These are phyloP conservation scores for Neocucurbitaria cava DNA, from an alignment of 2,329 filamentous ascomycete species.

Conservation along the genomic window DNA sequence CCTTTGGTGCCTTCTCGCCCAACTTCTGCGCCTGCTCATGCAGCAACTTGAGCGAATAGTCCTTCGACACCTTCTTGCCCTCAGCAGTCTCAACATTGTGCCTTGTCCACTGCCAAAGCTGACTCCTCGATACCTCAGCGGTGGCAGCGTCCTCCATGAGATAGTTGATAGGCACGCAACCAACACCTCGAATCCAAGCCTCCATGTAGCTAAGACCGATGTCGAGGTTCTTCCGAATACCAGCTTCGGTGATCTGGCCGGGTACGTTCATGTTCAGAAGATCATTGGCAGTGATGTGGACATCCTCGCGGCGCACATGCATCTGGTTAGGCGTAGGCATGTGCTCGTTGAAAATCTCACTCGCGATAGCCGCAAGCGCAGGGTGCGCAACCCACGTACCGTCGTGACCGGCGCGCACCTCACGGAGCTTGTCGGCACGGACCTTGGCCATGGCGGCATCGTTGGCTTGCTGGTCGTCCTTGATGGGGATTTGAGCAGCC, in stretches of 20 bases:
- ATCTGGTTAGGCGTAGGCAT: constrained; percentile 99
- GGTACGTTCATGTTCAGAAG: constrained; percentile 98
- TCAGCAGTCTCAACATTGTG: constrained; percentile 78
- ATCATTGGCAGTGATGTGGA: constrained; percentile 84
- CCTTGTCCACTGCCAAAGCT: constrained; percentile 95
- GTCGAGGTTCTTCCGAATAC: constrained; percentile 96
- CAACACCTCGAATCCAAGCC: constrained; percentile 92
- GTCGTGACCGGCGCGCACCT: constrained; percentile 94
- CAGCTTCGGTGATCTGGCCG: constrained; percentile 87
- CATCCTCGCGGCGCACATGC: constrained; percentile 88
- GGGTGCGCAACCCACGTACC: constrained; percentile 98
- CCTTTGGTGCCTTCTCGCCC: constrained; percentile 75
- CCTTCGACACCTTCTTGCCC: constrained; percentile 92
- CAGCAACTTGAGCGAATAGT: constrained; percentile 84
- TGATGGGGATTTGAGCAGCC: constrained; percentile 99
- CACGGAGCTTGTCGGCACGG: constrained; percentile 92
- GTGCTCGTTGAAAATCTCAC: constrained; percentile 94
- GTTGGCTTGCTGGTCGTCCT: constrained; percentile 89
- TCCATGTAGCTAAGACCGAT: constrained; percentile 99
- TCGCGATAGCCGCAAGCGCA: constrained; percentile 84
- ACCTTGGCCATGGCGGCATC: constrained; percentile 94
- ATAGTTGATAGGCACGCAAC: constrained; percentile 97
- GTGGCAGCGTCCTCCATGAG: constrained; percentile 99
- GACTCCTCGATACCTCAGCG: constrained; percentile 90
- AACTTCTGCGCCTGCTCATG: constrained; percentile 84